Percentiles rank a stretch among this genome's conserved stretches.
These are phyloP conservation scores for Trametes gibbosa DNA, from an alignment of 768 basidiomycete species.

Conservation along the genomic window DNA sequence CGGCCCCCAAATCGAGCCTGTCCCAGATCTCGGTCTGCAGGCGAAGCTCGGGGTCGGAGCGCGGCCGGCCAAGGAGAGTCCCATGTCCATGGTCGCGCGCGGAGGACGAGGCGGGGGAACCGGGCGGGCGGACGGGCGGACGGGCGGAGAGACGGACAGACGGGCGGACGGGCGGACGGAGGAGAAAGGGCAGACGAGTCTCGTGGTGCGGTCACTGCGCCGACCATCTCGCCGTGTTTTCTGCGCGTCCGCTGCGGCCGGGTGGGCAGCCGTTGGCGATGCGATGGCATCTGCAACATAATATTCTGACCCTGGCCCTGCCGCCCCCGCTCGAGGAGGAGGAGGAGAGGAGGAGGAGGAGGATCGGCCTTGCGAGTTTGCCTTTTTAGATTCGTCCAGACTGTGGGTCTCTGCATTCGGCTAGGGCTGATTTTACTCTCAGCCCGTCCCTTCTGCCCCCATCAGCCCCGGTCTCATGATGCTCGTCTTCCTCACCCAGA, in stretches of 20 bases:
- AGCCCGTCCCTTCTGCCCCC: conserved; percentile 4
- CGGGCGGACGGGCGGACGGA: too few species aligned
- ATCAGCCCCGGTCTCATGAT: conserved; percentile 23
- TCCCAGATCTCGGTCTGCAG: background rate
- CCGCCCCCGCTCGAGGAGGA: too few species aligned
- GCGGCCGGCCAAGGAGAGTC: background rate
- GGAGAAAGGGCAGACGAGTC: too few species aligned
- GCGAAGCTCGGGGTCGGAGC: background rate
- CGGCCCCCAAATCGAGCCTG: background rate
- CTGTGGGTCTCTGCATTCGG: conserved; percentile 50
- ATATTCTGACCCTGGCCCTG: too few species aligned
- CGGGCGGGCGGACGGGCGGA: too few species aligned
- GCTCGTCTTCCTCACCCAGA: conserved; percentile 1
- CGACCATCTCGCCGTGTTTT: background rate
- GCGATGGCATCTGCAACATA: background rate
- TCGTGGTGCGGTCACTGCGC: background rate
- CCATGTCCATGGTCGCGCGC: too few species aligned
- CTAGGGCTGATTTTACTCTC: conserved; percentile 33
- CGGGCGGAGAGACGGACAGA: too few species aligned
- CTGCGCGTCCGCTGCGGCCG: background rate
- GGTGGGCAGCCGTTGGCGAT: too few species aligned
- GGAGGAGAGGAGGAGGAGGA: background rate
- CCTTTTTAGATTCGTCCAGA: conserved; percentile 46
- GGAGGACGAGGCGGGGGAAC: too few species aligned
- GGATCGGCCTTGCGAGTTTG: conserved; percentile 34